These are phyloP conservation scores for Yarrowia galli DNA, from an alignment of 1,139 yeast species.

Conservation along the genomic window DNA sequence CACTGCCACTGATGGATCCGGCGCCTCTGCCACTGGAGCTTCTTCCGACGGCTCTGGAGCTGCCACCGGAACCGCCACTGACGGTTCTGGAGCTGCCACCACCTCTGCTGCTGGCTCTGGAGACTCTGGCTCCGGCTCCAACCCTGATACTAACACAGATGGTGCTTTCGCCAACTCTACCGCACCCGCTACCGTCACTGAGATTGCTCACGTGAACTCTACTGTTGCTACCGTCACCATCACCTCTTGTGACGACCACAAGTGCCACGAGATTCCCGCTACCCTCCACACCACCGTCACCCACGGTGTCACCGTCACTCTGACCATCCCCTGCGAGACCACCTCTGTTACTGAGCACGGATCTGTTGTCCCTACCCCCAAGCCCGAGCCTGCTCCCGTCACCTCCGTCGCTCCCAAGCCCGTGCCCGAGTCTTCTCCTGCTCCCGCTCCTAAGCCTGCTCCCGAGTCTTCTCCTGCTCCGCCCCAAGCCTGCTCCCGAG, in stretches of 20 bases:
- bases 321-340: slow-evolving; percentile 33
- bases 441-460: neutral
- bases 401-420: neutral
- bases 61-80: neutral
- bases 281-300: slow-evolving; percentile 32
- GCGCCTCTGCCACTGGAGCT: neutral
- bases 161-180: slow-evolving; percentile 1
- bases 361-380: neutral
- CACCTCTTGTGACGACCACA: slow-evolving; percentile 31
- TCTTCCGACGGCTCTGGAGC: neutral
- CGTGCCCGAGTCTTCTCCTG: neutral
- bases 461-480: neutral
- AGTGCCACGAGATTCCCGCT: slow-evolving; percentile 35
- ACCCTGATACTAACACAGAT: slow-evolving; percentile 16
- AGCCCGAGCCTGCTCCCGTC: neutral
- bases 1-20: slow-evolving; percentile 3
- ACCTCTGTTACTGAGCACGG: neutral
- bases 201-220: slow-evolving; percentile 5
- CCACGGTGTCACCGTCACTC: slow-evolving; percentile 17
- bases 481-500: slow-evolving; percentile 15
- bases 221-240: slow-evolving; percentile 30
- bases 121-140: slow-evolving; percentile 11
- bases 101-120: neutral
- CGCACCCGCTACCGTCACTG: neutral
- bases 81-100: slow-evolving; percentile 9